phyloP scores from a whole-genome alignment of 306 rosid genomes.

The Prunus dulcis region DNA sequence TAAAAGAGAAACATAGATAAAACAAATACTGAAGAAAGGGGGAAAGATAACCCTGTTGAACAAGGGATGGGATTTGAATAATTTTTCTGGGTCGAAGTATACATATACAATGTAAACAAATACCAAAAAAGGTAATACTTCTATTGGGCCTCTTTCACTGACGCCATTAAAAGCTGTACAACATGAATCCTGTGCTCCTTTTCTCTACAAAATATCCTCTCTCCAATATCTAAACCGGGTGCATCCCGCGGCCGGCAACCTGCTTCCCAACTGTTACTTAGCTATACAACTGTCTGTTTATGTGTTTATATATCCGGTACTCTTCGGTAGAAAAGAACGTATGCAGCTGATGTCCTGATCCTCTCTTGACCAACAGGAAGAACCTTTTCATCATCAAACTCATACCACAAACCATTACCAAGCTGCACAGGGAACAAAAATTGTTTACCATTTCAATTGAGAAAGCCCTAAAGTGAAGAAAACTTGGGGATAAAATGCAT shows the following conservation, averaged over 20 bases:
- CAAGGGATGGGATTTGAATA: not conserved
- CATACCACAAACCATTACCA: slow-evolving; percentile 56
- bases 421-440: slow-evolving; percentile 45
- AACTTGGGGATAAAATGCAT: not conserved
- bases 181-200: slow-evolving; percentile 12
- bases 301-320: slow-evolving; percentile 32
- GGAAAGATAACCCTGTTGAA: not conserved
- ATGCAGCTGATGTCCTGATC: slow-evolving; percentile 69
- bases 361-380: slow-evolving; percentile 34
- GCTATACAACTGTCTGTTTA: slow-evolving; percentile 30
- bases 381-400: slow-evolving; percentile 77
- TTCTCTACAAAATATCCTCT: slow-evolving; percentile 21
- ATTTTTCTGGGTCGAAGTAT: not conserved
- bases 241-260: not conserved
- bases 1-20: too few species aligned
- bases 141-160: slow-evolving; percentile 1
- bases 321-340: slow-evolving; percentile 83
- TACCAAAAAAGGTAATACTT: not conserved
- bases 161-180: slow-evolving; percentile 39
- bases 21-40: not conserved
- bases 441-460: not conserved
- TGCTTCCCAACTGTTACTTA: slow-evolving; percentile 27
- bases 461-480: not conserved
- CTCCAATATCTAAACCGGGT: not conserved
- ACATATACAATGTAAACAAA: slow-evolving; percentile 2